A percentile compares a stretch with the other conserved stretches of the same genome.
phyloP scores from a whole-genome alignment of 2,329 filamentous ascomycete genomes.

The Trichoderma simmonsii region DNA sequence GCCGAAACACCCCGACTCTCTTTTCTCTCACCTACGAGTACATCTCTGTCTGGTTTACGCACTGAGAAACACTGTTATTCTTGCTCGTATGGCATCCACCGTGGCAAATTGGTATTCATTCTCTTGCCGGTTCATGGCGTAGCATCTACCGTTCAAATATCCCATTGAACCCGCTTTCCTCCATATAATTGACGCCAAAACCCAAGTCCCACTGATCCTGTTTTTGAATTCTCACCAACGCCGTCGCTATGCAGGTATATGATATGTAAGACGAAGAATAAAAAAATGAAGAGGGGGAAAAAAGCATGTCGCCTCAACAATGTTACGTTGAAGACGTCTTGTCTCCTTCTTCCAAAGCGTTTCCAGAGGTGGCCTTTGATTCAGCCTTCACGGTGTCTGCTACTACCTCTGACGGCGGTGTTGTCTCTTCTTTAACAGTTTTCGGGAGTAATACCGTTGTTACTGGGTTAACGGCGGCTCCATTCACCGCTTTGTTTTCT shows the following conservation, averaged over 20 bases:
- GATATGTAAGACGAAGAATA: neutral
- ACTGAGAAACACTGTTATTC: no score
- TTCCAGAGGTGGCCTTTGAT: neutral
- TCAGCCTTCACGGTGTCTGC: neutral
- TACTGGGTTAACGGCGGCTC: neutral
- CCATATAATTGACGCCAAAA: neutral
- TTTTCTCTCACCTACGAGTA: no score
- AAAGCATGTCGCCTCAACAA: neutral
- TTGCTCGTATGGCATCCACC: neutral
- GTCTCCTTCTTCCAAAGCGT: neutral
- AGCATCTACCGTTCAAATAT: neutral
- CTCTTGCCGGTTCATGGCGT: neutral
- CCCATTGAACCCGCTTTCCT: neutral
- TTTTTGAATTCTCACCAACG: conserved; percentile 19
- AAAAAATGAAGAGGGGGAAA: neutral
- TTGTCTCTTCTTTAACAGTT: neutral
- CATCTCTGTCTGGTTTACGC: no score
- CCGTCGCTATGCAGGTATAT: conserved; percentile 29
- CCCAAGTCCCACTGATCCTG: neutral
- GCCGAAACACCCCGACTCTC: neutral
- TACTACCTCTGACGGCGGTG: neutral
- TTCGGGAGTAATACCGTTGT: neutral
- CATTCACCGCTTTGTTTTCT: neutral
- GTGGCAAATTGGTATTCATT: neutral
- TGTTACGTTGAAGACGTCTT: neutral